Evolutionary conservation across 768 basidiomycete species (phyloP), one percentile per base, ranked within the genome.

Genomic region (Termitomyces sp.): DNA sequence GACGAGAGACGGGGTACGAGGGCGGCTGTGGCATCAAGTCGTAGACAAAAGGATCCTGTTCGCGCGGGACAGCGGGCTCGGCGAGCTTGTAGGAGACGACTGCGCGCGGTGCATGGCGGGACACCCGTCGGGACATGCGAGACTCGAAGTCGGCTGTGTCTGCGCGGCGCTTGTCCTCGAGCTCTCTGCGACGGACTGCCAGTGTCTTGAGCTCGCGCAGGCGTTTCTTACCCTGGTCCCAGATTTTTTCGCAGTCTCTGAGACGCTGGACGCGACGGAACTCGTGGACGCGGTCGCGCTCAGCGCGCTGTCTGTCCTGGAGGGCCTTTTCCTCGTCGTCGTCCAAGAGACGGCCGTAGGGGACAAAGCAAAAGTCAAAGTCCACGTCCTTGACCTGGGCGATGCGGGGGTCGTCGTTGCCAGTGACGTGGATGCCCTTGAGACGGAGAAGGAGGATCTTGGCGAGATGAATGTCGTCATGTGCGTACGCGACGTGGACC

Each of bases 401-500:
- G 52, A 87, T 85, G 46, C 84, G 79, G 1, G 86, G 85, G 68
- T 87, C 86, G 59, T 79, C 69, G 68, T 83, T 80, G 13, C 76
- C 75, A 10, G 77, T 73, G 66, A 87, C 81, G 58, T 86, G 78
- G 55, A 86, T 78, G 60, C 85, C 86, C 63, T 80, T 80, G 62
- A 86, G 79, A 22, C 79, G 77, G 50, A 88, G 71, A n/a, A 86
- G 75, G 12, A 88, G 77, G 29, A 83, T 73, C 71, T 83, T 84
- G 46, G 86, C 86, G 59, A 82, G 78, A 58, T 81, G 84, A 56
- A 88, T 81, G 72, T 88, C 74, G 67, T 88, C 86, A 60, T 77
- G 73, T 0, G 85, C 84, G 63, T 87, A 87, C 7, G 87, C 87
- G 63, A 79, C 74, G 64, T 87, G 84, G 37, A 87, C 76, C 68